Evolutionary conservation across 306 rosid species (phyloP).

Genomic region (Nissolia schottii): DNA sequence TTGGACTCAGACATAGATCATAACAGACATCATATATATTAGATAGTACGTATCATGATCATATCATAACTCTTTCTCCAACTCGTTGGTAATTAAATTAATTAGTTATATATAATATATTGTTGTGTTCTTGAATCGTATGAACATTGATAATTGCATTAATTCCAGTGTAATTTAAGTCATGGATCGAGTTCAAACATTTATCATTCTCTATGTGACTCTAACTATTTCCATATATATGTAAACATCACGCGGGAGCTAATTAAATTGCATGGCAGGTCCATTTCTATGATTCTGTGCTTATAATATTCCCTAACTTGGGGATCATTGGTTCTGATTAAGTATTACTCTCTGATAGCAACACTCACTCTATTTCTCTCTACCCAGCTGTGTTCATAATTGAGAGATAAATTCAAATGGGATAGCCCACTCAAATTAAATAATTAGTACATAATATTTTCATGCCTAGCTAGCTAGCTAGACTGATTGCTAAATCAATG

Average conservation of each 20-base stretch:
- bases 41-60: no score
- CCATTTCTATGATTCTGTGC: constrained; percentile 3
- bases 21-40: no score
- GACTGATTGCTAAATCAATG: neutral
- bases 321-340: constrained; percentile 35
- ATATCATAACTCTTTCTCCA: neutral
- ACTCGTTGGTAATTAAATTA: neutral
- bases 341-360: neutral
- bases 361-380: constrained; percentile 9
- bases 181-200: neutral
- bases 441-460: neutral
- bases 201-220: neutral
- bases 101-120: no score
- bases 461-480: no score
- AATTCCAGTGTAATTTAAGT: neutral
- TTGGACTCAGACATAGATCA: no score
- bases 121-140: neutral
- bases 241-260: neutral
- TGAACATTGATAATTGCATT: neutral
- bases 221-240: neutral
- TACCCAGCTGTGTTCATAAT: constrained; percentile 6
- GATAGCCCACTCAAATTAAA: neutral
- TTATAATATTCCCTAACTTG: constrained; percentile 29
- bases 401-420: neutral
- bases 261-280: constrained; percentile 5